Base-by-base conservation (phyloP, 192 early-diverging fungal species). In the Obelidium mucronatum region DNA sequence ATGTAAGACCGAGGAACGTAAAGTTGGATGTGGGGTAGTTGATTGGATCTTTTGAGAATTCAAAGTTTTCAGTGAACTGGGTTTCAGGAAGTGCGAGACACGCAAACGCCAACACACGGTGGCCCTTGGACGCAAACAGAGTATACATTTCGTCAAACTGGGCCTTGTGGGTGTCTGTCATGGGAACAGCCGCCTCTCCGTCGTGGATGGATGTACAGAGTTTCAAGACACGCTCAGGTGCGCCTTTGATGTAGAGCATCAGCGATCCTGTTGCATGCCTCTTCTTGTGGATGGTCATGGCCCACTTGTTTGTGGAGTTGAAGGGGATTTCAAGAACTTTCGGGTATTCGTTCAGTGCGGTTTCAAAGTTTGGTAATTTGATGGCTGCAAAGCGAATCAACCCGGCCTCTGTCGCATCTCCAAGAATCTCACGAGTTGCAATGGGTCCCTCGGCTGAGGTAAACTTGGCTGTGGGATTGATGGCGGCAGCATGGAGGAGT, bases 321-420 rank as follows among this genome's bases (percentile, higher is more conserved):
- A 98, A 97, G 2, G 97, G 95, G 24, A 97, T 89, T 83, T 98
- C 97, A 82, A 97, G 94, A 66, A 95, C 92, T 82, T 96, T 97
- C 54, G 93, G 91, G 77, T 92, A 94, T 40, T 67, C 48, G 22
- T 90, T 86, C 48, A 79, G 73, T 15, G 83, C 48, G 17, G 84
- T 28, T 26, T 97, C 94, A 83, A 91, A 92, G 70, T 93, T 90
- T 19, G 76, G 74, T 30, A 96, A 81, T 75, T 89, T 86, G 48
- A 83, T 62, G 24, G 89, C 88, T 15, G 88, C 83, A 74, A 94
- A 94, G 3, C 92, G 88, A 24, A 97, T 80, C 11, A 98, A 76
- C 17, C 93, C 94, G 56, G 87, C 82, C 75, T 97, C 96, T 4
- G 95, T 98, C 24, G 94, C 89, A 83, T 98, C 94, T 39, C 96